Base-by-base conservation (phyloP, 176 grass and related monocot species). In the Puccinellia tenuiflora region DNA sequence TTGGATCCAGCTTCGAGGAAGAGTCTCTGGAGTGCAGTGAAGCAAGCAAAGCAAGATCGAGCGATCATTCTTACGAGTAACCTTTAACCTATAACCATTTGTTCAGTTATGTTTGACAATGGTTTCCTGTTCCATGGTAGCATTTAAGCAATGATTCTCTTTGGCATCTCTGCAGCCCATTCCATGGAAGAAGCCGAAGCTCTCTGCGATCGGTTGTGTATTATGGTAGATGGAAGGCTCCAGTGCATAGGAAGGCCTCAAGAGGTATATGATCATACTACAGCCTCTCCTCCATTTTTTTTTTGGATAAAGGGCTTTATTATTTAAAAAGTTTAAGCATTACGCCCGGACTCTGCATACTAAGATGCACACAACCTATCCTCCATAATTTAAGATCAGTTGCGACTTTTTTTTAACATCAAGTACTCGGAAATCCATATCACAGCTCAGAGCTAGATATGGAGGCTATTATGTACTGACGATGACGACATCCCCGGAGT, bases 21-120 rank as follows among this genome's bases (percentile, higher is more conserved):
- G 76, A 86, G 73, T 45, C 73, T 91, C 50, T 94, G 88, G 92
- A 80, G 76, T 9, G 88, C 81, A 50, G 87, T 94, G 73, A 90
- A 92, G 75, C 72, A 83, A 63, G 87, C 87, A 54, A 94, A 94
- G 81, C 85, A 87, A 79, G 71, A 94, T 9, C 74, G 90, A 69
- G 87, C 92, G 56, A 92, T 92, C 75, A 92, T 94, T 77, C 92
- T 94, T 64, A 90, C 90, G 3, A 94, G 90, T 94, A 94, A 91
- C 75, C 5, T 45, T 75, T 35, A 76, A 73, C 72, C 39, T 39
- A 40, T 34, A n/a, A 53, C 53, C 37, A 73, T 38, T 67, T 37
- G 0, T 31, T 52, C 31, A 8, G n/a, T 62, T 77, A 38, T 7
- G 4, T 45, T 85, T 53, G 43, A 3, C 40, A 17, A 81, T 54